Percentiles rank a stretch among this genome's conserved stretches.
phyloP scores from a whole-genome alignment of 2,329 filamentous ascomycete genomes.

The Fusarium sp. region DNA sequence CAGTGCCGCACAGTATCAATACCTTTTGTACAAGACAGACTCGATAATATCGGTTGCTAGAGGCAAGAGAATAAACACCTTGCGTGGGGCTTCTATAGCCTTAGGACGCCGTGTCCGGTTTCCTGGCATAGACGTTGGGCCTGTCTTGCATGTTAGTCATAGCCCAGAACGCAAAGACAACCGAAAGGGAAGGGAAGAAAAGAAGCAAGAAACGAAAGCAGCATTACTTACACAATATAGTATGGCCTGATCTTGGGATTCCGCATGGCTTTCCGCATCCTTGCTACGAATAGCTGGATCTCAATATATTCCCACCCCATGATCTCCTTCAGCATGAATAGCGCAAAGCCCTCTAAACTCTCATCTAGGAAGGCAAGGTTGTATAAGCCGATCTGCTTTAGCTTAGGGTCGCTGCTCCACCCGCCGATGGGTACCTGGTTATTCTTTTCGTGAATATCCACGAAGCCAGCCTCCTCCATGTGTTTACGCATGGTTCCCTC shows the following conservation, averaged over 20 bases:
- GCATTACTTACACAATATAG: constrained; percentile 18
- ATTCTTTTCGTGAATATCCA: constrained; percentile 44
- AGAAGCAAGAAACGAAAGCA: neutral
- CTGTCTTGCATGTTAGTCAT: neutral
- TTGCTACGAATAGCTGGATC: constrained; percentile 30
- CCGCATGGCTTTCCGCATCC: constrained; percentile 33
- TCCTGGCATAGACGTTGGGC: neutral
- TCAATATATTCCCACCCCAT: constrained; percentile 40
- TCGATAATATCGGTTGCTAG: no score
- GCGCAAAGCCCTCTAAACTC: constrained; percentile 44
- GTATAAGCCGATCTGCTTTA: constrained; percentile 56
- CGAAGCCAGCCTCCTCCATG: constrained; percentile 48
- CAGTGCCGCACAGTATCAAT: no score
- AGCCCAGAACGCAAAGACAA: neutral
- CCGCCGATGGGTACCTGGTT: constrained; percentile 55
- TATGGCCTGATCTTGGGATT: constrained; percentile 16
- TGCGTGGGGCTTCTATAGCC: no score
- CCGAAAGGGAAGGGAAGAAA: no score
- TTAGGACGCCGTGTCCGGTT: neutral
- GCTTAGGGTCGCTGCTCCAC: constrained; percentile 56
- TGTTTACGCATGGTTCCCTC: constrained; percentile 34
- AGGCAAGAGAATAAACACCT: no score
- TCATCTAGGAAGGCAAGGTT: constrained; percentile 42
- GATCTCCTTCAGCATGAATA: constrained; percentile 42
- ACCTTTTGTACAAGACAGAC: no score